Evolutionary conservation across 495 filamentous ascomycete genomes (phyloP), one percentile per base, ranked within the genome.

Genomic region (Melanomma pulvis-pyrius): DNA sequence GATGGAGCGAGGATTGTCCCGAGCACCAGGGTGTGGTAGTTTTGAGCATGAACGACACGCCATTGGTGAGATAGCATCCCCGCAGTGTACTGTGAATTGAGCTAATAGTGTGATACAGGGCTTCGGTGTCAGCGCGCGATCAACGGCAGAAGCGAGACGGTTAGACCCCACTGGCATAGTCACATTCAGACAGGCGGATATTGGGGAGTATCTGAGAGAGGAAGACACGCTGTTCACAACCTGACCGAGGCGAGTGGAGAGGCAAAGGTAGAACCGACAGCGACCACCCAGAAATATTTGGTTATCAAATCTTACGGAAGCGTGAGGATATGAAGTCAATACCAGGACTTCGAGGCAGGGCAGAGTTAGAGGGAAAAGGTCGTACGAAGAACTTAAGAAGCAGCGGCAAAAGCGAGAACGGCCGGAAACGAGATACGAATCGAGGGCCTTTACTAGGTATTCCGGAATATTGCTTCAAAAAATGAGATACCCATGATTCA

Each of bases 151-250:
- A 74, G 86, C 90, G 17, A 79, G 90, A 63, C 80, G 89, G 61
- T 75, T 97, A 58, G 93, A 97, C 51, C 94, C 94, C 0, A 98
- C 96, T 0, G 92, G 88, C 15, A 89, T 96, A 57, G 87, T 88
- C 11, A 84, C 87, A 30, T 96, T 96, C 76, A 80, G 92, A 68
- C 92, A 97, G 76, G 88, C 89, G 1, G 93, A 98, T 80, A 86
- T 89, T 73, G 93, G 94, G 48, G 92, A 97, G 75, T 98, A 96
- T 71, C 82, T 98, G 59, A 83, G 94, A 73, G 93, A 97, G 74
- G 86, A 80, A 66, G 77, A 80, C 48, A 78, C 77, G n/a, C 70
- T 80, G 17, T 80, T 80, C 61, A 74, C 74, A 28, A 77, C 78
- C 15, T 77, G 68, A 74, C 5, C 13, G 39, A 44, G 13, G 39